Evolutionary conservation across 768 basidiomycete genomes (phyloP).

Genomic region (Pleurotus salmoneostramineus): DNA sequence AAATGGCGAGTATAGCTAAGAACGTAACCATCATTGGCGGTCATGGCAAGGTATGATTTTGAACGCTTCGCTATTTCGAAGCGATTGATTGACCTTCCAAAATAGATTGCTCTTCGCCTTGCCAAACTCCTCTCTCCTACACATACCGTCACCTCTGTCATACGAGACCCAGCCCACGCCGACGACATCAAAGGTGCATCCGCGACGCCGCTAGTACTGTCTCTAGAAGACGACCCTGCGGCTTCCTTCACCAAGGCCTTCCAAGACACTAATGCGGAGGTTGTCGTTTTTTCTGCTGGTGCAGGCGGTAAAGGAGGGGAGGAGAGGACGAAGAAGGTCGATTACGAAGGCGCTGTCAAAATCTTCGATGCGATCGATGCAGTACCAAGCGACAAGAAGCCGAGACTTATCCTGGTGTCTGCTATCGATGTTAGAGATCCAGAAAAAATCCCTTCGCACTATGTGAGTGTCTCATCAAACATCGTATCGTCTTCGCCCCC

Average conservation of each 20-base stretch:
- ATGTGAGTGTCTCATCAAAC: constrained; percentile 29
- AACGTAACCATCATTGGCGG: constrained; percentile 51
- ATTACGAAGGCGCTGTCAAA: constrained; percentile 64
- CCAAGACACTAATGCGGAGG: constrained; percentile 24
- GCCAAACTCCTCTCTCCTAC: constrained; percentile 41
- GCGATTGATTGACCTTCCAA: not conserved
- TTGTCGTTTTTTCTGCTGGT: constrained; percentile 46
- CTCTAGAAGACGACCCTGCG: constrained; percentile 48
- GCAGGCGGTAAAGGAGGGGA: constrained; percentile 57
- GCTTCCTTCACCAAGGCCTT: constrained; percentile 45
- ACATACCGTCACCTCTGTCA: constrained; percentile 50
- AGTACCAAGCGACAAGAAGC: constrained; percentile 36
- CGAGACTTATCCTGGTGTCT: constrained; percentile 55
- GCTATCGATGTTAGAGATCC: constrained; percentile 54
- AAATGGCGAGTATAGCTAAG: constrained; percentile 19
- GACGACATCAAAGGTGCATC: constrained; percentile 39
- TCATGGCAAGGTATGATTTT: constrained; percentile 40
- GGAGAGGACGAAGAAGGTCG: constrained; percentile 52
- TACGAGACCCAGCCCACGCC: constrained; percentile 44
- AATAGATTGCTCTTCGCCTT: constrained; percentile 44
- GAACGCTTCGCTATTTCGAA: not conserved
- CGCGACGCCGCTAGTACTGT: constrained; percentile 48
- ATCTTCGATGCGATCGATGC: constrained; percentile 65
- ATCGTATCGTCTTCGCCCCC: not conserved
- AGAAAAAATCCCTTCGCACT: constrained; percentile 44